Conservation (phyloP, 2,329 filamentous ascomycete species). For the Colletotrichum acutatum region DNA sequence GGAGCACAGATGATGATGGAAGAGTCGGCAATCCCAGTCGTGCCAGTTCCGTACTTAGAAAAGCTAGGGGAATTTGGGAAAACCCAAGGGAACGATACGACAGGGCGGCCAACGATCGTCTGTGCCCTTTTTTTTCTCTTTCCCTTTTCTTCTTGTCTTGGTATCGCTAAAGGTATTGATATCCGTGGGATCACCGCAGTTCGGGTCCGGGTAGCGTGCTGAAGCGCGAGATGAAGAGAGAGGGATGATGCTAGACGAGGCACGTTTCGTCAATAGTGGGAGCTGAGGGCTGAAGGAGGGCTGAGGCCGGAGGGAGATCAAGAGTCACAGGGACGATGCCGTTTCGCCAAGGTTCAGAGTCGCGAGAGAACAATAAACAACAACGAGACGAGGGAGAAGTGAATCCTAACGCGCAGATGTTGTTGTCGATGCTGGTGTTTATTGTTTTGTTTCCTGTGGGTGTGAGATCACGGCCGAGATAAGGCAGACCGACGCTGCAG, state of each 20-base stretch:
- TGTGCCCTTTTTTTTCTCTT: slow-evolving; percentile 1
- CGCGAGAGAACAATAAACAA: background rate
- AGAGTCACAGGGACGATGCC: background rate
- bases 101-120: background rate
- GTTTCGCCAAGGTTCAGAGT: background rate
- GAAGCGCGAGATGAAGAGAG: background rate
- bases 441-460: background rate
- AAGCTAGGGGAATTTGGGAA: background rate
- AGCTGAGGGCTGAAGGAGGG: background rate
- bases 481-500: slow-evolving; percentile 9
- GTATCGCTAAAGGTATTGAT: background rate
- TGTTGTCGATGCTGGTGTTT: background rate
- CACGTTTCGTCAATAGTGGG: slow-evolving; percentile 28
- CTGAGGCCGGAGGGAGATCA: background rate
- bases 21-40: slow-evolving; percentile 1
- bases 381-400: background rate
- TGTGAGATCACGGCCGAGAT: slow-evolving; percentile 9
- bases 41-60: background rate
- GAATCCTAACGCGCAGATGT: background rate
- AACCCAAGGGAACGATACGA: background rate
- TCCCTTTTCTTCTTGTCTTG: background rate
- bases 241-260: slow-evolving; percentile 23
- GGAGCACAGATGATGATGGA: slow-evolving; percentile 19
- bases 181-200: background rate
- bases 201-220: background rate